A percentile compares a stretch with the other conserved stretches of the same genome.
These are phyloP conservation scores for Imleria badia DNA, from an alignment of 768 basidiomycete genomes.

Conservation along the genomic window DNA sequence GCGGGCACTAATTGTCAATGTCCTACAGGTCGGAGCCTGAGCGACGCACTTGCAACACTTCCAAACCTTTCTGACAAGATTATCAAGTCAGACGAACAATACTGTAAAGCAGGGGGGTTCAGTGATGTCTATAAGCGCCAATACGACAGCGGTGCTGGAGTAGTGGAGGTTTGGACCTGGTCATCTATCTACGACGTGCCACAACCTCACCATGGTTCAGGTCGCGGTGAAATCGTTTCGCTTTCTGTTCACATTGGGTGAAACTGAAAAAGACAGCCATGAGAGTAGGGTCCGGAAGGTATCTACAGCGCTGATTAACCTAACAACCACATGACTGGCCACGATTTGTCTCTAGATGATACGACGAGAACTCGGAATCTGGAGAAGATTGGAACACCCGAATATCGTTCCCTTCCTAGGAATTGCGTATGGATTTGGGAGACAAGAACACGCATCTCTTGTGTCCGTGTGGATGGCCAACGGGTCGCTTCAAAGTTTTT, in stretches of 20 bases:
- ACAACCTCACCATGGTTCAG: neutral
- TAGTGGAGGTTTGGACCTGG: neutral
- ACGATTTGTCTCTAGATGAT: neutral
- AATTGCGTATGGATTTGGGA: slow-evolving; percentile 23
- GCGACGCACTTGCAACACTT: neutral
- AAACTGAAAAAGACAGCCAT: neutral
- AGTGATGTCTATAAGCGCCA: neutral
- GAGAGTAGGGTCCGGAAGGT: neutral
- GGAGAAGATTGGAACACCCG: neutral
- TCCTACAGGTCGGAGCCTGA: no score
- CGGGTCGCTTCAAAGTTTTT: neutral
- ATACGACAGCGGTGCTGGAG: neutral
- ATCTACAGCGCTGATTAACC: neutral
- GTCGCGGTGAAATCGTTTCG: slow-evolving; percentile 3
- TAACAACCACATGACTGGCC: neutral
- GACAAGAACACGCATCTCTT: neutral
- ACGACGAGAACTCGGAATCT: slow-evolving; percentile 1
- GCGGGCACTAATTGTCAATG: no score
- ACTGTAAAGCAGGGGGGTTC: neutral
- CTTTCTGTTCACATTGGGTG: neutral
- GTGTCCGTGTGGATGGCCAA: slow-evolving; percentile 8
- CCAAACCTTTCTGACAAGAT: neutral
- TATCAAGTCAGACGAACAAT: neutral
- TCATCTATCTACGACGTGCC: neutral
- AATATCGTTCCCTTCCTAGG: slow-evolving; percentile 9